These are phyloP conservation scores for Daldinia decipiens DNA, from an alignment of 495 filamentous ascomycete genomes.

Conservation along the genomic window DNA sequence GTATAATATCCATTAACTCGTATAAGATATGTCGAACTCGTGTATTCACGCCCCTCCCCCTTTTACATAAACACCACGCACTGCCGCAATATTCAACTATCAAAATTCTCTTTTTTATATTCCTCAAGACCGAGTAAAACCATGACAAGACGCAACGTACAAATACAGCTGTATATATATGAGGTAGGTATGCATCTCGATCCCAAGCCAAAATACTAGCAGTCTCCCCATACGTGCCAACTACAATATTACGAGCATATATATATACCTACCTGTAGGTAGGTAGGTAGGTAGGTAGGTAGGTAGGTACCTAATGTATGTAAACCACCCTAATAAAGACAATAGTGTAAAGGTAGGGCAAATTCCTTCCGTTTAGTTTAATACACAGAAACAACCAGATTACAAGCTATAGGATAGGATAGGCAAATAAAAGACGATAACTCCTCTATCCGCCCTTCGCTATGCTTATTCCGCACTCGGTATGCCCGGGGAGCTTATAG, in stretches of 20 bases:
- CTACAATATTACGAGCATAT: background rate
- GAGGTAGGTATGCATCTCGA: background rate
- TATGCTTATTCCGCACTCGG: background rate
- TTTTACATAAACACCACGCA: background rate
- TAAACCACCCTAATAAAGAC: constrained; percentile 3
- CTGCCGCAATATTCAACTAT: background rate
- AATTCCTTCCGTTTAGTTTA: constrained; percentile 28
- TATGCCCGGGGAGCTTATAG: constrained; percentile 1
- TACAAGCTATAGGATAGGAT: constrained; percentile 25
- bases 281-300: too few relatives aligned
- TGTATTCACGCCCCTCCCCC: background rate
- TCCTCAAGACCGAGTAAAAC: background rate
- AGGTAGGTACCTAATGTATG: background rate
- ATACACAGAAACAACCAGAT: constrained; percentile 10
- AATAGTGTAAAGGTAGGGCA: constrained; percentile 5
- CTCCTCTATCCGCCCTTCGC: constrained; percentile 2
- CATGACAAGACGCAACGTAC: background rate
- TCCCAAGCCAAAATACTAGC: background rate
- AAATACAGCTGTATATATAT: background rate
- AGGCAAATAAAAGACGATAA: constrained; percentile 15
- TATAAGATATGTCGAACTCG: background rate
- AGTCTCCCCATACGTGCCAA: background rate
- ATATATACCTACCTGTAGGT: constrained; percentile 4
- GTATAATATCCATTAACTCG: too few relatives aligned
- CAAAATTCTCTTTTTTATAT: background rate